phyloP scores from a whole-genome alignment of 352 stramenopile genomes.

The Peronospora destructor region DNA sequence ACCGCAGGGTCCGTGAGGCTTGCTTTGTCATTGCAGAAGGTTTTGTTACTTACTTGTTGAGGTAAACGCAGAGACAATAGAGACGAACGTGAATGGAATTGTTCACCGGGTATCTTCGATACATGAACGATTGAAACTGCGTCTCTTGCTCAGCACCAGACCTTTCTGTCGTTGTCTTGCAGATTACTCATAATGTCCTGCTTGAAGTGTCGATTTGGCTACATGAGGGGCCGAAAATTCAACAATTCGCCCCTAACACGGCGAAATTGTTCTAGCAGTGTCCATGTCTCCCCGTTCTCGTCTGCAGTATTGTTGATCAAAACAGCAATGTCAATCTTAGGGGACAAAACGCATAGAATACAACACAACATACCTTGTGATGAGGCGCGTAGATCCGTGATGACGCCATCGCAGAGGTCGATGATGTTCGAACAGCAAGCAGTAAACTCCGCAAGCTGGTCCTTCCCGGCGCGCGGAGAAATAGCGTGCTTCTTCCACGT shows the following conservation, averaged over 20 bases:
- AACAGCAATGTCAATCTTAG: conserved; percentile 9
- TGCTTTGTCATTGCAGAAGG: conserved; percentile 60
- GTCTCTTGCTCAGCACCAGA: neutral
- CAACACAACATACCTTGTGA: conserved; percentile 46
- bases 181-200: conserved; percentile 11
- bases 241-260: conserved; percentile 67
- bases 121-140: conserved; percentile 1
- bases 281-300: conserved; percentile 45
- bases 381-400: conserved; percentile 74
- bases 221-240: conserved; percentile 65
- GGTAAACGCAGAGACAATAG: conserved; percentile 7
- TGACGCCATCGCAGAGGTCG: conserved; percentile 69
- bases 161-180: conserved; percentile 7
- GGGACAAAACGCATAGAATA: conserved; percentile 3
- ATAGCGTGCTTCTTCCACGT: conserved; percentile 81
- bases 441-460: conserved; percentile 65
- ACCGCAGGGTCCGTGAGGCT: conserved; percentile 50
- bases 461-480: conserved; percentile 56
- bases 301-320: conserved; percentile 33
- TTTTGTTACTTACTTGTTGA: conserved; percentile 24
- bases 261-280: conserved; percentile 65
- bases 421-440: conserved; percentile 72
- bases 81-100: conserved; percentile 59
- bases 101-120: conserved; percentile 17
- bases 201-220: conserved; percentile 19